Conservation (phyloP, 2,329 filamentous ascomycete genomes). For the Aspergillus alliaceus region DNA sequence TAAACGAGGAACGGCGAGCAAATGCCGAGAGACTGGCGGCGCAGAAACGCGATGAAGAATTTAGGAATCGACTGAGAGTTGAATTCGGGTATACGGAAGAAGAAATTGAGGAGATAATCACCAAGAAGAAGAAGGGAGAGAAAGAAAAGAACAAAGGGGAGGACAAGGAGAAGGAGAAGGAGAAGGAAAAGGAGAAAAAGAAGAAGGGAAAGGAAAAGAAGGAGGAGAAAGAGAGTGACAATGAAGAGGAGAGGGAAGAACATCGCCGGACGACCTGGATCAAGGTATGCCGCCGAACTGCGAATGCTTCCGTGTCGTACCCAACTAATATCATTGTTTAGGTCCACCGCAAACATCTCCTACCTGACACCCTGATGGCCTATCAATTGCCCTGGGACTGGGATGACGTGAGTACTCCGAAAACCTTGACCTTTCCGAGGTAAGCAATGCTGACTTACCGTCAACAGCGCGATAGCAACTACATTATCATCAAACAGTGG, state of each 20-base stretch:
- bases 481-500: constrained; percentile 71
- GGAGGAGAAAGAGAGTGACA: constrained; percentile 29
- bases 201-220: constrained; percentile 32
- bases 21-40: constrained; percentile 34
- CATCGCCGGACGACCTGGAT: constrained; percentile 41
- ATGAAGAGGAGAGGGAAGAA: constrained; percentile 27
- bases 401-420: constrained; percentile 42
- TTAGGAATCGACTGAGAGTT: constrained; percentile 37
- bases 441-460: constrained; percentile 3
- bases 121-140: constrained; percentile 37
- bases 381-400: constrained; percentile 50
- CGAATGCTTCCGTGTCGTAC: background rate
- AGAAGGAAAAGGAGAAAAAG: constrained; percentile 33
- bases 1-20: constrained; percentile 29
- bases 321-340: constrained; percentile 18
- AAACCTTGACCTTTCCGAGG: background rate
- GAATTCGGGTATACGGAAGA: constrained; percentile 44
- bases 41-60: constrained; percentile 32
- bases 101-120: constrained; percentile 43
- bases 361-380: constrained; percentile 47
- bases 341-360: constrained; percentile 48
- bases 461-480: constrained; percentile 59
- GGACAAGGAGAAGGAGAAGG: constrained; percentile 39
- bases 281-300: constrained; percentile 33
- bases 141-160: constrained; percentile 22